Evolutionary conservation across 768 basidiomycete genomes (phyloP).

Genomic region (Dioszegia crocea): DNA sequence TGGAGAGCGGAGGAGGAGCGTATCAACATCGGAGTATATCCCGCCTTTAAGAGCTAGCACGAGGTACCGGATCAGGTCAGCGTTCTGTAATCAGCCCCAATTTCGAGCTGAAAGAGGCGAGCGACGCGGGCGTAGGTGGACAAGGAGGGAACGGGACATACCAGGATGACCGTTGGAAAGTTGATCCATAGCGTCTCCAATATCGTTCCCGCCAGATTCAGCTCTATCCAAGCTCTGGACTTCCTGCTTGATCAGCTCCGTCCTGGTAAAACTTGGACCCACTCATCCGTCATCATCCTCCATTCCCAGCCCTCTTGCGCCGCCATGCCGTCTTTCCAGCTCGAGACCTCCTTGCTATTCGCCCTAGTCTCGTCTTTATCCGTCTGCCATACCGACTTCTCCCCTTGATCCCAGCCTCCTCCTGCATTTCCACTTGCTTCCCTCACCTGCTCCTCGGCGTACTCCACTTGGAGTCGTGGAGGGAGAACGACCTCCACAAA

Average conservation of each 20-base stretch:
- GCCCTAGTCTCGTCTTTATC: slow-evolving; percentile 25
- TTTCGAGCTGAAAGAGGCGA: no score
- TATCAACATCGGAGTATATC: slow-evolving; percentile 52
- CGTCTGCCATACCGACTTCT: slow-evolving; percentile 41
- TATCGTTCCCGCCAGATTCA: slow-evolving; percentile 22
- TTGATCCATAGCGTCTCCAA: slow-evolving; percentile 40
- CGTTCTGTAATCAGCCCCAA: no score
- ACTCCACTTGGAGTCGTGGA: slow-evolving; percentile 11
- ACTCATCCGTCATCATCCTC: slow-evolving; percentile 41
- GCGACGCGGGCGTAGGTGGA: neutral
- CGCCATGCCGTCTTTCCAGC: slow-evolving; percentile 34
- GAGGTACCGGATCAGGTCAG: slow-evolving; percentile 46
- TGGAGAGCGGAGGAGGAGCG: slow-evolving; percentile 45
- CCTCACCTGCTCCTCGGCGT: slow-evolving; percentile 10
- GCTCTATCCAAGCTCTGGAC: slow-evolving; percentile 25
- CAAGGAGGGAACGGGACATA: slow-evolving; percentile 22
- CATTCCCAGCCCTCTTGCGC: slow-evolving; percentile 43
- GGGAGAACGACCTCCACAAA: slow-evolving; percentile 15
- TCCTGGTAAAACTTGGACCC: slow-evolving; percentile 8
- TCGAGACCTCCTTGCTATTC: slow-evolving; percentile 16
- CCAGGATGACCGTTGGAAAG: slow-evolving; percentile 46
- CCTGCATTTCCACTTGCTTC: slow-evolving; percentile 13
- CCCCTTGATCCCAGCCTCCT: neutral
- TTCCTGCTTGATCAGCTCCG: slow-evolving; percentile 14
- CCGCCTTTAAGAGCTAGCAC: slow-evolving; percentile 43